phyloP scores from a whole-genome alignment of 176 grass and related monocot species.

The Eremochloa ophiuroides region DNA sequence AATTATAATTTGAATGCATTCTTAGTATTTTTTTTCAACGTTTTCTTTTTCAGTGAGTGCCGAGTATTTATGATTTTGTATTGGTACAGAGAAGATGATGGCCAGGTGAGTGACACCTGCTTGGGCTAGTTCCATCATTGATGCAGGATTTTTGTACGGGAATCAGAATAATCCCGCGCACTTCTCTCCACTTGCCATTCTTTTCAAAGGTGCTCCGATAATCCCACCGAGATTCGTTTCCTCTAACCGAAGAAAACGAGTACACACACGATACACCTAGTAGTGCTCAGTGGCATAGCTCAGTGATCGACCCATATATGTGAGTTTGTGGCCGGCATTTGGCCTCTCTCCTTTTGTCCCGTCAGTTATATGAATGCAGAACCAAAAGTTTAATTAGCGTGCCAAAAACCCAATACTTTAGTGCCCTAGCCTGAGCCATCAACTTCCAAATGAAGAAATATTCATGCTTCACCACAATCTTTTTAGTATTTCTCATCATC shows the following conservation, averaged over 20 bases:
- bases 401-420: not conserved
- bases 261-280: not conserved
- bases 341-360: not conserved
- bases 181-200: slow-evolving; percentile 15
- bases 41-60: not conserved
- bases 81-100: not conserved
- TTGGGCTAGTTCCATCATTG: too few relatives aligned
- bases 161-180: slow-evolving; percentile 15
- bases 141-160: not conserved
- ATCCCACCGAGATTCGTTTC: slow-evolving; percentile 18
- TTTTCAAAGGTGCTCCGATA: slow-evolving; percentile 30
- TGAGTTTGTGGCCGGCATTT: not conserved
- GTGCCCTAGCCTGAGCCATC: not conserved
- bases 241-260: not conserved
- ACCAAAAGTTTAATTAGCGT: not conserved
- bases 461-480: not conserved
- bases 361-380: not conserved
- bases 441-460: not conserved
- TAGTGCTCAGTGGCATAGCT: not conserved
- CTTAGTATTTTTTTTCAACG: not conserved
- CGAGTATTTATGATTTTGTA: not conserved
- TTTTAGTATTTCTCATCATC: not conserved
- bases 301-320: not conserved
- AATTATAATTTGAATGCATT: not conserved
- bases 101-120: not conserved